phyloP scores from a whole-genome alignment of 352 stramenopile species.

The Elongisporangium senticosum region DNA sequence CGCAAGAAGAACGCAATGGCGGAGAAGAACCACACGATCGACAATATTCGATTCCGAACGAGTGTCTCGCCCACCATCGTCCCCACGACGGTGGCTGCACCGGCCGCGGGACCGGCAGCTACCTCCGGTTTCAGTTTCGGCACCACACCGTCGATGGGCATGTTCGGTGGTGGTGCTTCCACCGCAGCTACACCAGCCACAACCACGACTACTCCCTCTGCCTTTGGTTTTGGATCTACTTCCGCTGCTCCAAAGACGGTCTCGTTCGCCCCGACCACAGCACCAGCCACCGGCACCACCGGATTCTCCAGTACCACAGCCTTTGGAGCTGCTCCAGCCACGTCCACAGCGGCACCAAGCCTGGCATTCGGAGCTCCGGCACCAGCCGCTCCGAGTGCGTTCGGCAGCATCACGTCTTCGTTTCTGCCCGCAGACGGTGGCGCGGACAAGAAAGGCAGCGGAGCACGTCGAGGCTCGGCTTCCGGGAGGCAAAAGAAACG shows the following conservation, averaged over 20 bases:
- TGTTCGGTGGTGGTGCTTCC: slow-evolving; percentile 34
- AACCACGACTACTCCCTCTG: slow-evolving; percentile 8
- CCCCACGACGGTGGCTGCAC: slow-evolving; percentile 9
- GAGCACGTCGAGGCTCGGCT: slow-evolving; percentile 18
- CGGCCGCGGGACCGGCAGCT: slow-evolving; percentile 13
- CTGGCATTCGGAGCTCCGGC: slow-evolving; percentile 21
- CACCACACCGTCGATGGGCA: slow-evolving; percentile 9
- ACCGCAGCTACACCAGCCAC: slow-evolving; percentile 9
- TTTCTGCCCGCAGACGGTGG: slow-evolving; percentile 27
- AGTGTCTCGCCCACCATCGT: slow-evolving; percentile 70
- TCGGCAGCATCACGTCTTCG: slow-evolving; percentile 37
- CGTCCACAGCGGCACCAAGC: slow-evolving; percentile 4
- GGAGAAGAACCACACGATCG: slow-evolving; percentile 54
- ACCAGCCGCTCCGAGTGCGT: slow-evolving; percentile 27
- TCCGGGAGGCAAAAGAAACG: slow-evolving; percentile 45
- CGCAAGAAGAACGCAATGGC: slow-evolving; percentile 62
- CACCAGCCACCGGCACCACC: slow-evolving; percentile 16
- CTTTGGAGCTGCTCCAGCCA: slow-evolving; percentile 10
- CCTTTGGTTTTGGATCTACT: slow-evolving; percentile 19
- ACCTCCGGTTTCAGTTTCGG: slow-evolving; percentile 41
- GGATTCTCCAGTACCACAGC: slow-evolving; percentile 15
- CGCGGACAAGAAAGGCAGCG: slow-evolving; percentile 12
- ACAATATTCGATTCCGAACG: slow-evolving; percentile 76
- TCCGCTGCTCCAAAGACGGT: slow-evolving; percentile 44
- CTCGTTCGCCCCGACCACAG: slow-evolving; percentile 43